These are phyloP conservation scores for Cyberlindnera mycetangii DNA, from an alignment of 805 yeast genomes.

Conservation along the genomic window DNA sequence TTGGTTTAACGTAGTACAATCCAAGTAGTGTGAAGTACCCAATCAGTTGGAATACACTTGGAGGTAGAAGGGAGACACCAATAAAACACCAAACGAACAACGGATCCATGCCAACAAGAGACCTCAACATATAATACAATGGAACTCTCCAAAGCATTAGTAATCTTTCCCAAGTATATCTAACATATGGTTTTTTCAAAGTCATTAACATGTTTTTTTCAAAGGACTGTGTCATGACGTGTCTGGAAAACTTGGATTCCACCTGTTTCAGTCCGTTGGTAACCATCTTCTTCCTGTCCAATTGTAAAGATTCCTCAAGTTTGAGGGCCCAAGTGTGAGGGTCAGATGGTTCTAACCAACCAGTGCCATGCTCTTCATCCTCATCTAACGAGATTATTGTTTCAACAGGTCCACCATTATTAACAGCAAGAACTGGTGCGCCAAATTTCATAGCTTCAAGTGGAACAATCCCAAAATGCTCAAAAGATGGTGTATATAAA, in stretches of 20 bases:
- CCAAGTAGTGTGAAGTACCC: conserved; percentile 2
- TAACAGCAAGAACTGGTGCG: conserved; percentile 80
- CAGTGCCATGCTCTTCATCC: conserved; percentile 47
- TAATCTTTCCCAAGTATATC: conserved; percentile 32
- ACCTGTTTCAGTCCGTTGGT: conserved; percentile 33
- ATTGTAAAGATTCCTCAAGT: conserved; percentile 37
- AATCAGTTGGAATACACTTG: conserved; percentile 19
- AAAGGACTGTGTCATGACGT: conserved; percentile 38
- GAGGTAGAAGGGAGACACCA: conserved; percentile 19
- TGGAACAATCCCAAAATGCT: conserved; percentile 98
- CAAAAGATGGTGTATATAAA: conserved; percentile 85
- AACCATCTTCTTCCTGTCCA: conserved; percentile 20
- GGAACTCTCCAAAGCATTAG: conserved; percentile 25
- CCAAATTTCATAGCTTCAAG: conserved; percentile 87
- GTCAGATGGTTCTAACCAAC: conserved; percentile 53
- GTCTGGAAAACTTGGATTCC: conserved; percentile 33
- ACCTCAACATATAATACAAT: conserved; percentile 13
- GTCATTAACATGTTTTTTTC: conserved; percentile 34
- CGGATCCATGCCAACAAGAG: conserved; percentile 8
- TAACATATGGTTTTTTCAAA: conserved; percentile 23
- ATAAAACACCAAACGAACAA: conserved; percentile 15
- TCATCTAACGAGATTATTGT: conserved; percentile 42
- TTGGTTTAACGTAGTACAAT: conserved; percentile 15
- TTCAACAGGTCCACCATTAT: conserved; percentile 92
- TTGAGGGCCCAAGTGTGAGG: conserved; percentile 53